Evolutionary conservation across 129 eudicot species (phyloP).

Genomic region (Deinandra increscens): DNA sequence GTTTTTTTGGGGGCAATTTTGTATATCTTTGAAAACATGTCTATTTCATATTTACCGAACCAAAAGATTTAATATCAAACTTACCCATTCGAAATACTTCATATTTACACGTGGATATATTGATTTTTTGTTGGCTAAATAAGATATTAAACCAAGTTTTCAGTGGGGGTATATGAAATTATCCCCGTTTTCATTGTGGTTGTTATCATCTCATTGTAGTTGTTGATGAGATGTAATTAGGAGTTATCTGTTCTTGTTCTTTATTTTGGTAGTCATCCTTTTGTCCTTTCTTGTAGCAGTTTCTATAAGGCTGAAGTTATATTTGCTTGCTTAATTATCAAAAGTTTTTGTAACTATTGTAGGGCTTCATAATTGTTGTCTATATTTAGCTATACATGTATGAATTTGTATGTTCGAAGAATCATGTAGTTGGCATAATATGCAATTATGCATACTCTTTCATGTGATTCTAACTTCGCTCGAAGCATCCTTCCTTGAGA

Average conservation of each 20-base stretch:
- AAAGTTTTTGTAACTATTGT: not conserved
- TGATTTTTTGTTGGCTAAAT: too few species aligned
- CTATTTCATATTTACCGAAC: too few species aligned
- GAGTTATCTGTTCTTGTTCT: conserved; percentile 1
- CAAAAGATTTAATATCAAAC: too few species aligned
- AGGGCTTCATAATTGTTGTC: not conserved
- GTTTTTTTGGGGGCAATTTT: not conserved
- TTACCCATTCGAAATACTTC: too few species aligned
- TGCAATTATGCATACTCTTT: not conserved
- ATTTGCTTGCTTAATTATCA: conserved; percentile 15
- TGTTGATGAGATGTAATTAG: not conserved
- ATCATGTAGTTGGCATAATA: not conserved
- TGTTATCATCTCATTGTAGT: not conserved
- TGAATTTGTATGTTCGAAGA: conserved; percentile 1
- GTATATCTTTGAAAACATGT: too few species aligned
- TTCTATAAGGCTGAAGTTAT: not conserved
- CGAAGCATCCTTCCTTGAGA: not conserved
- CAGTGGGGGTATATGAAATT: too few species aligned
- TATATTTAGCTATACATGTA: not conserved
- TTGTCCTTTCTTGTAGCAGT: not conserved
- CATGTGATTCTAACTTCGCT: not conserved
- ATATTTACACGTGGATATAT: too few species aligned
- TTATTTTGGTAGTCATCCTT: not conserved
- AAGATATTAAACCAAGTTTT: too few species aligned
- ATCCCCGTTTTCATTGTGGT: not conserved